Conservation (phyloP, 106 monocot species). For the Acanthochlamys bracteata region DNA sequence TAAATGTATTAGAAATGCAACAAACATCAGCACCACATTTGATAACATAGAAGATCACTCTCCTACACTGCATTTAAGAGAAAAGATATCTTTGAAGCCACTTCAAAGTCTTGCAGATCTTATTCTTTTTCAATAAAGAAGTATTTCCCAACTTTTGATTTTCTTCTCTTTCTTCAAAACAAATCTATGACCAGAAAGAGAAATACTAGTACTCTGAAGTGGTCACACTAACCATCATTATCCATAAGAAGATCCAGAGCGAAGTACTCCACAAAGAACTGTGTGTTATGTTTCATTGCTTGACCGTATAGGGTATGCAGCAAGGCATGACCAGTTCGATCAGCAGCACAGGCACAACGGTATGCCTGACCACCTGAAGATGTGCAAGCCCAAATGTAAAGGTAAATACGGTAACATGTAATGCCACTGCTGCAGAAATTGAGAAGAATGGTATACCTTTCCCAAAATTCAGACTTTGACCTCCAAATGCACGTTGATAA, state of each 20-base stretch:
- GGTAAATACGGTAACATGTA: too few relatives aligned
- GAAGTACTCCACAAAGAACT: conserved; percentile 86
- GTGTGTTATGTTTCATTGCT: conserved; percentile 81
- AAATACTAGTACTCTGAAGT: too few relatives aligned
- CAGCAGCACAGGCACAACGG: conserved; percentile 98
- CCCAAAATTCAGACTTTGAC: conserved; percentile 95
- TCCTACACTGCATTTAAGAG: too few relatives aligned
- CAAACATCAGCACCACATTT: too few relatives aligned
- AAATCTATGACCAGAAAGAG: too few relatives aligned
- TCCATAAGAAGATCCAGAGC: conserved; percentile 87
- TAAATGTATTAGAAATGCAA: too few relatives aligned
- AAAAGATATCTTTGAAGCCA: too few relatives aligned
- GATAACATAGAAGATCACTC: too few relatives aligned
- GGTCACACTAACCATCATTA: conserved; percentile 33
- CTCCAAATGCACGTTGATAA: conserved; percentile 87
- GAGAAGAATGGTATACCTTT: conserved; percentile 46
- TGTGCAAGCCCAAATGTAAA: conserved; percentile 3
- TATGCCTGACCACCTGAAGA: conserved; percentile 90
- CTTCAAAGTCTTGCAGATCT: too few relatives aligned
- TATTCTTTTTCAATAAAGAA: too few relatives aligned
- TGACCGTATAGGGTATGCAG: conserved; percentile 93
- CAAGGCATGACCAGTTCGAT: conserved; percentile 94
- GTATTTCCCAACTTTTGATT: too few relatives aligned
- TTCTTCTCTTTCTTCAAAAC: too few relatives aligned
- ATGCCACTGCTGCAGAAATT: not conserved